These are phyloP conservation scores for Dipodascopsis tothii DNA, from an alignment of 805 yeast species.

Conservation along the genomic window DNA sequence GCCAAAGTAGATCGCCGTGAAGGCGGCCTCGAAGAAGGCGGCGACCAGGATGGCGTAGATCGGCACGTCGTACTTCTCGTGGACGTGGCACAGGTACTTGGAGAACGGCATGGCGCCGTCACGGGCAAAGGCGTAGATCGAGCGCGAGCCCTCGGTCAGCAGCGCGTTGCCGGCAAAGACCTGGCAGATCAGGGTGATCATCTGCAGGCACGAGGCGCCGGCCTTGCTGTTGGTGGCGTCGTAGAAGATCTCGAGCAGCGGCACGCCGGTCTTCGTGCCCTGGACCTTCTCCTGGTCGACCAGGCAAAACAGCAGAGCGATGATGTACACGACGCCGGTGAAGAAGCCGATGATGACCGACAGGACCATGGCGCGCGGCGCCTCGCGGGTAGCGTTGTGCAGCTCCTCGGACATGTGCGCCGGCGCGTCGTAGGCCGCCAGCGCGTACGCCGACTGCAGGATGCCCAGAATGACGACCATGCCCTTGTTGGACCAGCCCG, in stretches of 20 bases:
- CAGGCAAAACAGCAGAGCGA: constrained; percentile 30
- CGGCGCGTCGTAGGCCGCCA: constrained; percentile 71
- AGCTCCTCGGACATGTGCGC: constrained; percentile 71
- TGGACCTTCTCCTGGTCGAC: constrained; percentile 26
- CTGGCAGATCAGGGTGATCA: constrained; percentile 19
- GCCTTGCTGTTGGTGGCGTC: constrained; percentile 23
- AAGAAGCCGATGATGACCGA: constrained; percentile 37
- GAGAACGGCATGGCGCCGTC: constrained; percentile 62
- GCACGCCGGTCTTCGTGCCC: constrained; percentile 24
- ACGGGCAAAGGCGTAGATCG: constrained; percentile 59
- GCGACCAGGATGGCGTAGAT: constrained; percentile 41
- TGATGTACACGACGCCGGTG: constrained; percentile 29
- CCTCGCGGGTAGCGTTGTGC: constrained; percentile 53
- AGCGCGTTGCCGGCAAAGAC: constrained; percentile 18
- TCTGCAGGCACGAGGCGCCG: constrained; percentile 20
- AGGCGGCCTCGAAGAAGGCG: constrained; percentile 17
- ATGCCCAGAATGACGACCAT: constrained; percentile 20
- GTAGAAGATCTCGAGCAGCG: constrained; percentile 24
- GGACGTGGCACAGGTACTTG: constrained; percentile 42
- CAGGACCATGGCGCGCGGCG: constrained; percentile 58
- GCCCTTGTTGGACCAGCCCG: constrained; percentile 19
- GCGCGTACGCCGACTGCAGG: constrained; percentile 33
- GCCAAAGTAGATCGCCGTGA: constrained; percentile 24
- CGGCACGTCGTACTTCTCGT: constrained; percentile 51
- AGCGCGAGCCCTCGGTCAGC: constrained; percentile 45